A percentile compares a stretch with the other conserved stretches of the same genome.
These are phyloP conservation scores for Salvia sclarea DNA, from an alignment of 305 asterid genomes.

Conservation along the genomic window DNA sequence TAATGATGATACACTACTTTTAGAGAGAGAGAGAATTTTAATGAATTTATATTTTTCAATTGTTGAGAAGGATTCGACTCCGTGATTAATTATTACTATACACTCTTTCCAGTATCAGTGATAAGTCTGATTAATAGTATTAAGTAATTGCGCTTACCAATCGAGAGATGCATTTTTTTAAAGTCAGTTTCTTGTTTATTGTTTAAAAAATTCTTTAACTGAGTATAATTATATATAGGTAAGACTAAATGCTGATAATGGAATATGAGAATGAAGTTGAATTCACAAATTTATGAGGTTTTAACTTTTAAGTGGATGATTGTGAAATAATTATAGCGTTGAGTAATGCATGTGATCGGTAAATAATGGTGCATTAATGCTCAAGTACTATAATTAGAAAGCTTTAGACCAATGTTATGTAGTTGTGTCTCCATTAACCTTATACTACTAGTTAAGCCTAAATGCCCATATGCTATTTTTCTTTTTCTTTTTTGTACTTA, in stretches of 20 bases:
- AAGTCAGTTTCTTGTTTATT: not conserved
- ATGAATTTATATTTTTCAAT: not conserved
- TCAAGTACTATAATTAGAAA: not conserved
- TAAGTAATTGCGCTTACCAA: conserved; percentile 11
- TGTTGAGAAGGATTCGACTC: not conserved
- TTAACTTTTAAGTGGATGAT: not conserved
- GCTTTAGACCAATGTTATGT: not conserved
- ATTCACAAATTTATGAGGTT: not conserved
- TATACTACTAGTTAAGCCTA: no score
- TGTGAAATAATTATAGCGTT: conserved; percentile 4
- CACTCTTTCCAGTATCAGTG: no score
- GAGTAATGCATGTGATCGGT: not conserved
- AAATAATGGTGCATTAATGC: not conserved
- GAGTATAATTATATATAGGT: not conserved
- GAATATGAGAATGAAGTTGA: not conserved
- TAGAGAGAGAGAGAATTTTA: conserved; percentile 13
- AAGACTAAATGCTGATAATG: not conserved
- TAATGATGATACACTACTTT: conserved; percentile 22
- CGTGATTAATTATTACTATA: no score
- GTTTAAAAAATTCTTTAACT: not conserved
- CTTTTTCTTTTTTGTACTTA: not conserved
- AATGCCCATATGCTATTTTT: not conserved
- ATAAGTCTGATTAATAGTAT: no score
- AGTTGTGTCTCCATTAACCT: not conserved
- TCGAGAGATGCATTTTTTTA: conserved; percentile 1